Evolutionary conservation across 2,329 filamentous ascomycete species (phyloP), one percentile per base, ranked within the genome.

Genomic region (Hypomyces rosellus): DNA sequence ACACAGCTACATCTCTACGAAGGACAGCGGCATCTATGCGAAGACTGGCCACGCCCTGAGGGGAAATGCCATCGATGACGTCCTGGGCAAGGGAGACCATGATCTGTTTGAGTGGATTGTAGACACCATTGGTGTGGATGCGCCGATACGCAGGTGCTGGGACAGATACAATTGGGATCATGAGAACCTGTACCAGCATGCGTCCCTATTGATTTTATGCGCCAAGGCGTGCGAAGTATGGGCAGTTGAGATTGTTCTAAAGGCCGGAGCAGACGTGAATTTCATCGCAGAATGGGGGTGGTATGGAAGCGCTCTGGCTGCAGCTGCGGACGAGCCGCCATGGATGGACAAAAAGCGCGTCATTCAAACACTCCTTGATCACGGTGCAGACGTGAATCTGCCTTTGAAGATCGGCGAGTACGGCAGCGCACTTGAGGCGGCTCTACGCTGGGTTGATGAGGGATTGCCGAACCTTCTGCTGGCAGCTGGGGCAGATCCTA

Each of bases 401-500:
- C 25, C 15, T 20, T 36, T 45, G 20, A 8, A 15, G n/a, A 6
- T 9, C 15, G 20, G 50, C 2, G 3, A 15, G 2, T 37, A 33
- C 4, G 50, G 50, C 8, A 52, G 46, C 16, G 46, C 41, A 13
- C 15, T 52, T 8, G 50, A 45, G 22, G 25, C 36, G 11, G 20
- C 33, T 16, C 5, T 34, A 7, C 2, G 25, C 6, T 11, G 25
- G 25, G 25, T 5, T 8, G 25, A 30, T 30, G 25, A 22, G 8
- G 11, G 5, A 2, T 2, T 49, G n/a, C 9, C 25, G 25, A 34
- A 22, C 9, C 4, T 49, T 20, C 13, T 52, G n/a, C 22, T 52
- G 3, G 9, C 36, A 15, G 30, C 40, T 14, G 46, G 50, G 33
- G 50, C 46, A 25, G 33, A 52, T 22, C 40, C 46, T 4, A 42